Evolutionary conservation across 306 rosid species (phyloP).

Genomic region (Rosa chinensis): DNA sequence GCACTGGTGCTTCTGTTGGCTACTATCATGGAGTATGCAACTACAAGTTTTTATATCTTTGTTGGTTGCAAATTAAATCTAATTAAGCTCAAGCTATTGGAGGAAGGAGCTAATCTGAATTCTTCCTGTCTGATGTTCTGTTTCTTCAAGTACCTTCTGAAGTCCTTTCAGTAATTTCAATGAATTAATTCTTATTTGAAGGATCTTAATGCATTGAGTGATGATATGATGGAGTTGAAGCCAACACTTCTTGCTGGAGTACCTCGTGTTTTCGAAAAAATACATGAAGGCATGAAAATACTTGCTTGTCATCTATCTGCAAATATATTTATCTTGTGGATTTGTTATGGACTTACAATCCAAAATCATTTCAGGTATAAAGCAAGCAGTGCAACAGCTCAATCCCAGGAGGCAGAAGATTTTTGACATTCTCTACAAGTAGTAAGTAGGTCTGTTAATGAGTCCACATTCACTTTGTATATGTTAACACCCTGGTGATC

Average conservation of each 20-base stretch:
- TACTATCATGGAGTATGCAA: conserved; percentile 85
- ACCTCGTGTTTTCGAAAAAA: conserved; percentile 74
- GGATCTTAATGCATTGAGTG: conserved; percentile 66
- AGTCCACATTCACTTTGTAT: neutral
- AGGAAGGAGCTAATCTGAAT: neutral
- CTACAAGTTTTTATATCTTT: neutral
- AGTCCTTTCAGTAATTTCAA: neutral
- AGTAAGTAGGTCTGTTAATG: conserved; percentile 43
- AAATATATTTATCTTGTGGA: neutral
- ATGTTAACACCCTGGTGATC: neutral
- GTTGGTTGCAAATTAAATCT: neutral
- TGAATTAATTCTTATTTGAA: conserved; percentile 35
- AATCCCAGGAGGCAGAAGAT: conserved; percentile 62
- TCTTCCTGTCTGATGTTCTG: neutral
- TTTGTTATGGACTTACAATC: neutral
- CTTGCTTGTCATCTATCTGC: conserved; percentile 8
- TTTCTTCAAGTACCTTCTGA: neutral
- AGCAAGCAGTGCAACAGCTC: conserved; percentile 68
- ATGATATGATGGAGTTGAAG: conserved; percentile 74
- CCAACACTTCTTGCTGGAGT: conserved; percentile 88
- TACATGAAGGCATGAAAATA: conserved; percentile 60
- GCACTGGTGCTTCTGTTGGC: conserved; percentile 81
- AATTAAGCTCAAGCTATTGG: neutral
- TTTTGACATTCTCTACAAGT: conserved; percentile 62
- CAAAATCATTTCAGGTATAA: conserved; percentile 51